These are phyloP conservation scores for Leccinum discolor DNA, from an alignment of 1,284 basidiomycete genomes.

Conservation along the genomic window DNA sequence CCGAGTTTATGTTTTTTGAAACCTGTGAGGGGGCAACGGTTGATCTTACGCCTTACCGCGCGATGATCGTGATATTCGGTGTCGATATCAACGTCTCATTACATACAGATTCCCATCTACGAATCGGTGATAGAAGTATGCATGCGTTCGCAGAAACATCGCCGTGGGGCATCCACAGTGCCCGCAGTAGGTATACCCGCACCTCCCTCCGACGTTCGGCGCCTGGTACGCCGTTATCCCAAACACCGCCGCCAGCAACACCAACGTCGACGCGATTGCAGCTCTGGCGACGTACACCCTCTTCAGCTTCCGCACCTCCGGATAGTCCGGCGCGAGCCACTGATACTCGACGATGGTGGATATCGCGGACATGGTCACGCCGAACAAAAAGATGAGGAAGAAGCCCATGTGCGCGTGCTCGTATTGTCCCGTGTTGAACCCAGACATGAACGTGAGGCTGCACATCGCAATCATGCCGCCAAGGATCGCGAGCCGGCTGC, in stretches of 20 bases:
- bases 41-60: neutral
- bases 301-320: conserved; percentile 45
- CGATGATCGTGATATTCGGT: neutral
- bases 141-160: neutral
- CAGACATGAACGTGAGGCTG: conserved; percentile 60
- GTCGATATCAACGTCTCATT: neutral
- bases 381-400: conserved; percentile 62
- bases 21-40: neutral
- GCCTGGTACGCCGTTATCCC: conserved; percentile 49
- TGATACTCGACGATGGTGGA: conserved; percentile 71
- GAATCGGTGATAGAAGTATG: neutral
- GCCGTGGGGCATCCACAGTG: neutral
- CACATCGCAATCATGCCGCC: conserved; percentile 60
- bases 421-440: conserved; percentile 55
- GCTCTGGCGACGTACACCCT: conserved; percentile 62
- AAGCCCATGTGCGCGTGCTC: neutral
- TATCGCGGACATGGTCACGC: conserved; percentile 65
- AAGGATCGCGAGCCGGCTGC: conserved; percentile 56
- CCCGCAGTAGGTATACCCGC: neutral
- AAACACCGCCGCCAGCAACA: conserved; percentile 63
- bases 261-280: conserved; percentile 54
- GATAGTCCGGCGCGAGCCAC: conserved; percentile 63
- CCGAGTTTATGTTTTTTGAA: neutral
- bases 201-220: conserved; percentile 24
- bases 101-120: neutral